Percentiles rank a stretch among this genome's conserved stretches.
These are phyloP conservation scores for Retiboletus flavoniger DNA, from an alignment of 1,284 basidiomycete genomes.

Conservation along the genomic window DNA sequence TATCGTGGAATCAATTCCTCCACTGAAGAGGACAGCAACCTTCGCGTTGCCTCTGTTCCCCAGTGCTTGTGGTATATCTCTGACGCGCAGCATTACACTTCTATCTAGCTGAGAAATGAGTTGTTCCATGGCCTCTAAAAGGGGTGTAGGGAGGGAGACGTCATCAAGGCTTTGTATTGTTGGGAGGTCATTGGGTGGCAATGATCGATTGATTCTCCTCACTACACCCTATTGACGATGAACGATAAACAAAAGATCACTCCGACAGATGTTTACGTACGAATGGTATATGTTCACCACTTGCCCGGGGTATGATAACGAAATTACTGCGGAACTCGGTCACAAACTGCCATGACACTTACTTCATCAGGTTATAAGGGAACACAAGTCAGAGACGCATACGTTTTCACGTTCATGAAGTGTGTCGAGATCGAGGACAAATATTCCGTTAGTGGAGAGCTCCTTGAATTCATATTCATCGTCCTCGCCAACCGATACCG, in stretches of 20 bases:
- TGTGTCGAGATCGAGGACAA: conserved; percentile 46
- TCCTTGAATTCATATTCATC: conserved; percentile 55
- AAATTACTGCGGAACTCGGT: conserved; percentile 32
- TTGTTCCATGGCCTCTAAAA: conserved; percentile 47
- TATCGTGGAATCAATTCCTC: conserved; percentile 91
- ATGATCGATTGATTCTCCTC: conserved; percentile 44
- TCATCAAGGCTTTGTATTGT: conserved; percentile 39
- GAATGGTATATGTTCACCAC: conserved; percentile 21
- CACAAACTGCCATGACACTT: conserved; percentile 31
- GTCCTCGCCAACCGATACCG: conserved; percentile 57
- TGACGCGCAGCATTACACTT: conserved; percentile 63
- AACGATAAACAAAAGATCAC: neutral
- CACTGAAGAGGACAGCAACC: conserved; percentile 90
- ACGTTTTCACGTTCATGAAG: conserved; percentile 31
- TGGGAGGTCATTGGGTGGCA: conserved; percentile 48
- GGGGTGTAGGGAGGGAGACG: conserved; percentile 44
- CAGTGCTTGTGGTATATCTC: conserved; percentile 50
- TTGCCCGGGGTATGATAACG: conserved; percentile 27
- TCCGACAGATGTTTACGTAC: conserved; percentile 22
- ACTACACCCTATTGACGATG: conserved; percentile 42
- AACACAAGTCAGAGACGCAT: conserved; percentile 3
- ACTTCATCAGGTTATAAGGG: conserved; percentile 6
- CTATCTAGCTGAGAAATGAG: conserved; percentile 53
- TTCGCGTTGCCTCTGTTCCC: conserved; percentile 45
- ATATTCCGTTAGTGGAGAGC: conserved; percentile 59